These are phyloP conservation scores for Pyricularia grisea DNA, from an alignment of 2,329 filamentous ascomycete genomes.

Conservation along the genomic window DNA sequence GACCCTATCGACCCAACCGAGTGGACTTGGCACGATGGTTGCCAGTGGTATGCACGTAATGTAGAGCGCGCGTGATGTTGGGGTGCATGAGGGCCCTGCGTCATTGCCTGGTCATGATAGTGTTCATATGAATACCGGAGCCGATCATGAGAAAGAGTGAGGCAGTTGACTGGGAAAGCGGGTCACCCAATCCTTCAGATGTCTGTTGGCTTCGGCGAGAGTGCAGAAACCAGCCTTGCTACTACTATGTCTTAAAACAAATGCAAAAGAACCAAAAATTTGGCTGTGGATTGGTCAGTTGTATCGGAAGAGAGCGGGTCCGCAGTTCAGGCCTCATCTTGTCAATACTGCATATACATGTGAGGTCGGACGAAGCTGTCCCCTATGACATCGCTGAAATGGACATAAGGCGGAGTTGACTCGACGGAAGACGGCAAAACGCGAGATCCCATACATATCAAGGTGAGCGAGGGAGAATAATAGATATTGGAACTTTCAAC, in stretches of 20 bases:
- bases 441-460: neutral
- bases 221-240: neutral
- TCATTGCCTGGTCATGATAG: neutral
- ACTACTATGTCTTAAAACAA: neutral
- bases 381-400: neutral
- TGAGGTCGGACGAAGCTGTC: neutral
- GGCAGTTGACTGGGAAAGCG: neutral
- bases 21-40: neutral
- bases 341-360: neutral
- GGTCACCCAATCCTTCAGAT: neutral
- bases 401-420: neutral
- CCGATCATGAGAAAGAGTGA: neutral
- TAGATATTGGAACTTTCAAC: neutral
- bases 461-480: neutral
- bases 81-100: neutral
- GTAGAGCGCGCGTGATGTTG: neutral
- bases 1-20: neutral
- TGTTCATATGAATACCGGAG: neutral
- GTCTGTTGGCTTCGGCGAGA: neutral
- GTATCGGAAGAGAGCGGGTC: neutral
- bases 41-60: neutral
- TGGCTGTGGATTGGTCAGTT: neutral
- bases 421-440: neutral
- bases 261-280: neutral
- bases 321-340: neutral